Evolutionary conservation across 345 rosid genomes (phyloP), one percentile per base, ranked within the genome.

Genomic region (Heritiera fomes): DNA sequence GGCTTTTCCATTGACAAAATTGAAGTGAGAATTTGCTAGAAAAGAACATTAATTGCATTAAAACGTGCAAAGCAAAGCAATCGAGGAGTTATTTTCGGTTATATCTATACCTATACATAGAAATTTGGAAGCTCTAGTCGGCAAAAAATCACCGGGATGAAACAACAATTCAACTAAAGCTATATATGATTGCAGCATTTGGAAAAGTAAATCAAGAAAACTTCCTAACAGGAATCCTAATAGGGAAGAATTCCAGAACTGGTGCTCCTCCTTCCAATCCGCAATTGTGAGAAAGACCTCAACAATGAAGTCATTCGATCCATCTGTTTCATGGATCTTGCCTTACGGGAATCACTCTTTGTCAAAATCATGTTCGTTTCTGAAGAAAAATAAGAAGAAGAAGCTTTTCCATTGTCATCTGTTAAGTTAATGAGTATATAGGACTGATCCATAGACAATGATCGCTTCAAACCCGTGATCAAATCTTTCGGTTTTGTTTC

Each of bases 361-460:
- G 28, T 52, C 4, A 76, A 17, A 38, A 59, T 32, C 14, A 9
- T 56, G 13, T 59, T 80, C 47, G 69, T 53, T 0, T 75, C 41
- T 4, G 83, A 73, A 11, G 73, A 40, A 18, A 79, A 71, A 1
- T 34, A 18, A 3, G 78, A 14, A 3, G 73, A 56, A 10, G 62
- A 45, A 52, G 38, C 71, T 5, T 79, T 67, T 32, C 67, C 75
- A 11, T 40, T 38, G 8, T 34, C 55, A 3, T 76, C 85, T 40
- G 72, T 58, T 20, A 76, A 38, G 65, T 78, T 78, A 23, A 84
- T 71, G 11, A 79, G 71, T 49, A 81, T 47, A 47, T 63, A 80
- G 62, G 55, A 78, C 23, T 77, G 85, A 83, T 85, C 89, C 89
- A 83, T 59, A 0, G 89, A 87, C 49, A 87, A 71, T 4, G 89